These are phyloP conservation scores for Microbotryum intermedium DNA, from an alignment of 1,284 basidiomycete genomes.

Conservation along the genomic window DNA sequence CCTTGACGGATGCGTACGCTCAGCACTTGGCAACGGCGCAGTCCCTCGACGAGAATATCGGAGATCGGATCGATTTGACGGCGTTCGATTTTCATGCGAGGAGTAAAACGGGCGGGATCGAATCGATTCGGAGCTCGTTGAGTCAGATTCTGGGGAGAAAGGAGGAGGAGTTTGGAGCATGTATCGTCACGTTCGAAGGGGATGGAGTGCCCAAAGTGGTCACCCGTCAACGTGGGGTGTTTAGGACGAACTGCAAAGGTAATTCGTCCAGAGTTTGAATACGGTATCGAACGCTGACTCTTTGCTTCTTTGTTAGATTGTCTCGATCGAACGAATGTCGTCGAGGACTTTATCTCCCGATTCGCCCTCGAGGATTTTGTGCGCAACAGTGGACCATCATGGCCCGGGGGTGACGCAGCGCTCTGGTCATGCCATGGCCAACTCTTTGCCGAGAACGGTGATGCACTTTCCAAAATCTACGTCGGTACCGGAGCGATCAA, in stretches of 20 bases:
- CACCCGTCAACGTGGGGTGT: constrained; percentile 77
- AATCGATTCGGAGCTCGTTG: constrained; percentile 69
- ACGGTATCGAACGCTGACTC: constrained; percentile 1
- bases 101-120: constrained; percentile 73
- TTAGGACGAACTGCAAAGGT: constrained; percentile 91
- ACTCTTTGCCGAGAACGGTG: constrained; percentile 74
- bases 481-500: constrained; percentile 95
- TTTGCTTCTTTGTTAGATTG: constrained; percentile 42
- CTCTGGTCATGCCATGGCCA: constrained; percentile 84
- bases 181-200: constrained; percentile 53
- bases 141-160: constrained; percentile 54
- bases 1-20: constrained; percentile 70
- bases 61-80: constrained; percentile 48
- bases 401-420: constrained; percentile 42
- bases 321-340: constrained; percentile 94
- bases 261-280: neutral
- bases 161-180: constrained; percentile 74
- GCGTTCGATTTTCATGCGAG: constrained; percentile 91
- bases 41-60: constrained; percentile 8
- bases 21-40: constrained; percentile 51
- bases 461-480: constrained; percentile 59
- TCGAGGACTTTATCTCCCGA: constrained; percentile 79
- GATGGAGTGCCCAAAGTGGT: constrained; percentile 56
- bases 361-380: constrained; percentile 54
- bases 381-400: constrained; percentile 16